phyloP scores from a whole-genome alignment of 176 grass and related monocot genomes.

The Cymbopogon citratus region DNA sequence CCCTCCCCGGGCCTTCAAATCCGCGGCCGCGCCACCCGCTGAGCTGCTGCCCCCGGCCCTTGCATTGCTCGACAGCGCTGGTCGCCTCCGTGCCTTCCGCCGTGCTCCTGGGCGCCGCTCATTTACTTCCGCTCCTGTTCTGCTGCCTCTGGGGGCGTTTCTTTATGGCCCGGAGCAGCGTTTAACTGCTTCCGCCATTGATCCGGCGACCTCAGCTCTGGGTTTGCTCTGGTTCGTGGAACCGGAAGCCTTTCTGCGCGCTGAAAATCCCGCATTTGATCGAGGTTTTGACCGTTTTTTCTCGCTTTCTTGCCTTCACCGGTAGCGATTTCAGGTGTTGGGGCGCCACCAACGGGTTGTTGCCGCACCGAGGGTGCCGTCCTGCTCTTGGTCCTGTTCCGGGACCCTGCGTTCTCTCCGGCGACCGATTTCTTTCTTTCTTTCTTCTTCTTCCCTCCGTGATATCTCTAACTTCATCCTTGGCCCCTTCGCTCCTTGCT shows the following conservation, averaged over 20 bases:
- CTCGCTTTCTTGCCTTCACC: not conserved
- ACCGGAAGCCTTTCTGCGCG: not conserved
- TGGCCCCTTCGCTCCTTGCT: not conserved
- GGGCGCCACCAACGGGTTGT: not conserved
- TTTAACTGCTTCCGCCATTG: constrained; percentile 38
- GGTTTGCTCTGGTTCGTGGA: not conserved
- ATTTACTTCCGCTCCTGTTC: constrained; percentile 31
- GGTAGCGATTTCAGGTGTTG: not conserved
- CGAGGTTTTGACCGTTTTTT: not conserved
- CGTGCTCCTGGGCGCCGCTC: constrained; percentile 8
- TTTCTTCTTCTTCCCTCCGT: not conserved
- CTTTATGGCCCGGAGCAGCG: constrained; percentile 10
- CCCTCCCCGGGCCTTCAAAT: constrained; percentile 29
- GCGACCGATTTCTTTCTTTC: not conserved
- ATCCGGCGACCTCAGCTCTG: constrained; percentile 20
- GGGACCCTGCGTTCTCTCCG: not conserved
- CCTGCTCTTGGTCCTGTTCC: not conserved
- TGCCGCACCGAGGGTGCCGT: not conserved
- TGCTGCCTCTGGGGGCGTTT: not conserved
- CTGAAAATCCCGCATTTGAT: not conserved
- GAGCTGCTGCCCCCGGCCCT: not conserved
- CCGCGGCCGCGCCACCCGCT: constrained; percentile 1
- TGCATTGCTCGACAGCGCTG: constrained; percentile 34
- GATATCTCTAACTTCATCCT: not conserved
- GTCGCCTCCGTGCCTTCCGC: constrained; percentile 30